phyloP scores from a whole-genome alignment of 192 early-diverging fungal genomes.

The Jimgerdemannia lactiflua region DNA sequence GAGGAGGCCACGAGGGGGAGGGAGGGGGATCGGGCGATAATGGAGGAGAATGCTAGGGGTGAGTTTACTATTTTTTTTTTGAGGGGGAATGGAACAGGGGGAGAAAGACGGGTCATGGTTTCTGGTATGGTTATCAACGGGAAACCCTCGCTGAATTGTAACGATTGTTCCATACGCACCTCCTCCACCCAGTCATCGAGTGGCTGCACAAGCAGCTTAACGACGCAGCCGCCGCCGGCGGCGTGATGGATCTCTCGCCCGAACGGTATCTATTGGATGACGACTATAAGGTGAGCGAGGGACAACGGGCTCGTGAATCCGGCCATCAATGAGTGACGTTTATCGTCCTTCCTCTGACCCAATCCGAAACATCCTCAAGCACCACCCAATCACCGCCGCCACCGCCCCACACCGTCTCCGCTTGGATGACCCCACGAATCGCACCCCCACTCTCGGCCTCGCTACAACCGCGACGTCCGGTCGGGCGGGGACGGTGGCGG shows the following conservation, averaged over 20 bases:
- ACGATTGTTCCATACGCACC: constrained; percentile 30
- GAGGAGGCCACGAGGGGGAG: constrained; percentile 2
- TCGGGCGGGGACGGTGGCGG: no score
- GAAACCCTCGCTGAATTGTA: constrained; percentile 12
- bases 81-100: constrained; percentile 15
- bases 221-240: no score
- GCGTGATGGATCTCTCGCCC: no score
- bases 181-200: constrained; percentile 29
- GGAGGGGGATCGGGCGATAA: neutral
- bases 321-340: neutral
- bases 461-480: no score
- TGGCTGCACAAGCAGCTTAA: constrained; percentile 21
- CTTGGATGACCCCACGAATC: no score
- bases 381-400: no score
- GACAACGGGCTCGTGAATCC: neutral
- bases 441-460: no score
- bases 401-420: no score
- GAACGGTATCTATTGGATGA: no score
- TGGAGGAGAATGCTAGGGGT: neutral
- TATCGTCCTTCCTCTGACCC: no score
- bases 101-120: constrained; percentile 15
- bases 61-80: neutral
- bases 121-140: constrained; percentile 8
- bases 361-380: no score
- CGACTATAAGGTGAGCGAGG: no score